Percentiles rank a stretch among this genome's conserved stretches.
These are phyloP conservation scores for Samsoniella hepiali DNA, from an alignment of 2,329 filamentous ascomycete species.

Conservation along the genomic window DNA sequence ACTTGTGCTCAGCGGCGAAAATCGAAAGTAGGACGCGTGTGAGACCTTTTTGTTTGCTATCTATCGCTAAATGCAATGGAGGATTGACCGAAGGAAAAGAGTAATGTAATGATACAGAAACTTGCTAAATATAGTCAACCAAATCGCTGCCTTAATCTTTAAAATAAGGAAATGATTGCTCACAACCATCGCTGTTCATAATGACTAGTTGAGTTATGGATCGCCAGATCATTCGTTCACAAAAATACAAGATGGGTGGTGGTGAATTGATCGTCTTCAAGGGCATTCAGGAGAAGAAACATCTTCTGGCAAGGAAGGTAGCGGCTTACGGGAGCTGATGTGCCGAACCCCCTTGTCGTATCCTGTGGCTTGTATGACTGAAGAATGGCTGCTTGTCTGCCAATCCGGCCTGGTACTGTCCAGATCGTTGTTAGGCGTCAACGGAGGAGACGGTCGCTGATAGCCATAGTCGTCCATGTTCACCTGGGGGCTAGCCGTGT, in stretches of 20 bases:
- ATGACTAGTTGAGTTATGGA: background rate
- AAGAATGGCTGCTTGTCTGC: slow-evolving; percentile 19
- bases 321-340: slow-evolving; percentile 37
- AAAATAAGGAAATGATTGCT: background rate
- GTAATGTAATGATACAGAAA: slow-evolving; percentile 11
- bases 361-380: slow-evolving; percentile 19
- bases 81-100: background rate
- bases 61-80: slow-evolving; percentile 15
- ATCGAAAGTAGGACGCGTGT: background rate
- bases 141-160: slow-evolving; percentile 7
- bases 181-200: background rate
- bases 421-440: slow-evolving; percentile 13
- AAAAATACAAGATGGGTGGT: background rate
- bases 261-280: background rate
- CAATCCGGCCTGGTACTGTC: background rate
- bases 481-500: background rate
- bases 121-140: slow-evolving; percentile 14
- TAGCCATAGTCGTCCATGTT: slow-evolving; percentile 15
- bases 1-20: background rate
- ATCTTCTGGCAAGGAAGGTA: slow-evolving; percentile 42
- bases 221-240: background rate
- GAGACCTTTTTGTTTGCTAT: slow-evolving; percentile 7
- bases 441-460: slow-evolving; percentile 18
- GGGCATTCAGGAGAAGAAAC: slow-evolving; percentile 20
- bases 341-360: slow-evolving; percentile 21